Base-by-base conservation (phyloP, 1,139 yeast species). In the Pichia sorboxylosa region DNA sequence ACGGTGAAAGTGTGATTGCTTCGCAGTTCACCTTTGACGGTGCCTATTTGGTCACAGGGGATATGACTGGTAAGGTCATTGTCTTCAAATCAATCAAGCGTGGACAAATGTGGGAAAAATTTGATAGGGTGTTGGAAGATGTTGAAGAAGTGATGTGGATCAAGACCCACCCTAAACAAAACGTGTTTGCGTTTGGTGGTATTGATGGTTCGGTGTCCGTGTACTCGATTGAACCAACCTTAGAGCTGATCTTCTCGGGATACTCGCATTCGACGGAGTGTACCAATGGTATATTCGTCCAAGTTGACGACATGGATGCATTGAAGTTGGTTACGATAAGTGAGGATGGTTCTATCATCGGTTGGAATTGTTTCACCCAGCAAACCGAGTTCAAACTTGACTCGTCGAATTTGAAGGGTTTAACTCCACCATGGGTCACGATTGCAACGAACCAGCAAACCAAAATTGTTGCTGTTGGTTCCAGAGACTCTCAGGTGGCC, bases 181-280 rank as follows among this genome's bases (percentile, higher is more conserved):
- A 72, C 20, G 69, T 76, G 36, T 83, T 90, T 61, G 96, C 97
- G n/a, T 83, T 84, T 51, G 97, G 98, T 39, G 90, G 87, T 25
- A 64, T 65, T 9, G 96, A 87, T 54, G 97, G 98, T 2, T 78
- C 94, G 0, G 94, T 87, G 11, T 90, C 96, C 94, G 85, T 81
- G 21, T 90, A 84, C 54, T 81, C 79, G 48, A 67, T 85, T 30
- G 78, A 73, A 43, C 70, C 70, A 27, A 57, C 67, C n/a, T 54
- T 76, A 37, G 78, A 69, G 28, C 83, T 78, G 52, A 59, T 84
- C 29, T 77, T 85, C 71, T 73, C 85, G 28, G 90, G 93, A 18
- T 79, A 73, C 51, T 72, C 77, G 22, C 96, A 83, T 58, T 75
- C 81, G 40, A 61, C 69, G 44, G 92, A 84, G 44, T 78, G 90